Conservation (phyloP, 352 stramenopile species). For the Pythium periplocum region DNA sequence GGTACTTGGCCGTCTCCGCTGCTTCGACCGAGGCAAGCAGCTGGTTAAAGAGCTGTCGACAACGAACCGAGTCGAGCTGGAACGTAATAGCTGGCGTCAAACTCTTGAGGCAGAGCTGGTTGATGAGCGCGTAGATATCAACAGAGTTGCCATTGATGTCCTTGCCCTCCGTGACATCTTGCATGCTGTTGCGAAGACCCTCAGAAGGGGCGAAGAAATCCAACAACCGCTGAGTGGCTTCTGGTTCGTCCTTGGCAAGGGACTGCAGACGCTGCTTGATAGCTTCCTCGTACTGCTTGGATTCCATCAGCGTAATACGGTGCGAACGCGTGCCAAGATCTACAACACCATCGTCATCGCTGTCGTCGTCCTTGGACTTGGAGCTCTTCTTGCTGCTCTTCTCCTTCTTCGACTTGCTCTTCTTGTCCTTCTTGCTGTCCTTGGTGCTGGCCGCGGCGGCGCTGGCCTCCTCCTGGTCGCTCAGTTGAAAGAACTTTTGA, state of each 20-base stretch:
- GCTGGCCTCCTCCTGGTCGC: constrained; percentile 29
- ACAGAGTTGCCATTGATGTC: constrained; percentile 56
- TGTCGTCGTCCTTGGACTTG: constrained; percentile 52
- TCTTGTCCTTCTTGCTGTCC: constrained; percentile 34
- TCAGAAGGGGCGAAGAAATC: constrained; percentile 70
- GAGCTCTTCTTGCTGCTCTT: constrained; percentile 50
- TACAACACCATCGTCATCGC: constrained; percentile 66
- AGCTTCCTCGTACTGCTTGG: constrained; percentile 96
- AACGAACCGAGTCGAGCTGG: constrained; percentile 85
- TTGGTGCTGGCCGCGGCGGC: constrained; percentile 6
- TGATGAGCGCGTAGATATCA: constrained; percentile 66
- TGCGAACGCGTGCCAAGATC: constrained; percentile 76
- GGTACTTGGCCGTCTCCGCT: constrained; percentile 67
- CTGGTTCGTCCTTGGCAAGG: constrained; percentile 86
- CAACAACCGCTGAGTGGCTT: constrained; percentile 80
- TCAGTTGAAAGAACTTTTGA: constrained; percentile 91
- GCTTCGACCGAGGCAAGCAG: constrained; percentile 68
- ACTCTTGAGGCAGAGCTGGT: constrained; percentile 49
- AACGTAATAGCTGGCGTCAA: constrained; percentile 84
- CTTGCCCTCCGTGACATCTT: constrained; percentile 41
- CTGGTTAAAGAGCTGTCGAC: constrained; percentile 82
- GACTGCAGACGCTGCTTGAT: constrained; percentile 91
- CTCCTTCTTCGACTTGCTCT: constrained; percentile 44
- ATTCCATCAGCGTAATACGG: constrained; percentile 96
- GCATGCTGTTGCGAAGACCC: constrained; percentile 55